Evolutionary conservation across 1,139 yeast genomes (phyloP).

Genomic region (Pneumocystis oryctolagi): DNA sequence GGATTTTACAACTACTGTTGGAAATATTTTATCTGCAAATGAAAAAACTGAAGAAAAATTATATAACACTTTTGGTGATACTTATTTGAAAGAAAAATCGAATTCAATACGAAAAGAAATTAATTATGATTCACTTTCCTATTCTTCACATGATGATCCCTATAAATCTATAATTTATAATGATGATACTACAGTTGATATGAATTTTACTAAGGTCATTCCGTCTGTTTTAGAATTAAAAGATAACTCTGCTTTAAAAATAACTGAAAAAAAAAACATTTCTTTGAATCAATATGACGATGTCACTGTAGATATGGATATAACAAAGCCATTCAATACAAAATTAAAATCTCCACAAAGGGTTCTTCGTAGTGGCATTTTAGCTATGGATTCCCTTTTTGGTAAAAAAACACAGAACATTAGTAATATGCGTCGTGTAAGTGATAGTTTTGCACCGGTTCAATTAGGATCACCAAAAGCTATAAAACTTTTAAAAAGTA

Average conservation of each 20-base stretch:
- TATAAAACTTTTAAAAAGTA: neutral
- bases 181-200: constrained; percentile 13
- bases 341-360: constrained; percentile 3
- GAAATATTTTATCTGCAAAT: constrained; percentile 1
- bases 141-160: neutral
- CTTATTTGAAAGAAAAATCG: neutral
- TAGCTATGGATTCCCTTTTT: constrained; percentile 4
- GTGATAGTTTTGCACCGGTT: neutral
- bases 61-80: neutral
- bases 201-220: neutral
- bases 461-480: constrained; percentile 3
- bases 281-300: neutral
- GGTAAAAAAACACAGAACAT: neutral
- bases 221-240: neutral
- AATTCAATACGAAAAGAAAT: neutral
- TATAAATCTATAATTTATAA: neutral
- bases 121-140: neutral
- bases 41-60: neutral
- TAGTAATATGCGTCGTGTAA: neutral
- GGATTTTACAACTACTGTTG: constrained; percentile 12
- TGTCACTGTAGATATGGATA: constrained; percentile 16
- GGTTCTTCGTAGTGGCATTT: neutral
- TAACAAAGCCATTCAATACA: constrained; percentile 16
- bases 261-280: neutral
- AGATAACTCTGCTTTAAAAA: neutral